Conservation (phyloP, 768 basidiomycete genomes). For the Mycena amicta region DNA sequence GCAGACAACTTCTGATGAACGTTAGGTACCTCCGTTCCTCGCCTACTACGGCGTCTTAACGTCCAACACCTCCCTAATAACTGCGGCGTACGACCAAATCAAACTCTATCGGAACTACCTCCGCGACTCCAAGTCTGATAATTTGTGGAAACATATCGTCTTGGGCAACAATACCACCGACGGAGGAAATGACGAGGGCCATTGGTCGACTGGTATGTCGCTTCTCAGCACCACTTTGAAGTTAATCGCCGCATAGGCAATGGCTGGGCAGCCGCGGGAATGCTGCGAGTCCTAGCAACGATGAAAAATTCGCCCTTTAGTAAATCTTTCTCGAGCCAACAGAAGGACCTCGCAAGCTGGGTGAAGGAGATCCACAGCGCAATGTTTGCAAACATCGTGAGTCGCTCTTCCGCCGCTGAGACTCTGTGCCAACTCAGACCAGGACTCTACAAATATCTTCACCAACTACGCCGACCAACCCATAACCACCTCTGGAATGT, state of each 20-base stretch:
- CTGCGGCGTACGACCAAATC: constrained; percentile 72
- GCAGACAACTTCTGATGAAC: not conserved
- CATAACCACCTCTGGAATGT: constrained; percentile 44
- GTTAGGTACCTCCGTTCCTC: constrained; percentile 70
- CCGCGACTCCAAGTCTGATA: constrained; percentile 46
- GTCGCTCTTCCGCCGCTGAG: constrained; percentile 28
- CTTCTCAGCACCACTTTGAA: not conserved
- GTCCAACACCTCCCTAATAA: constrained; percentile 57
- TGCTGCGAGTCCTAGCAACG: constrained; percentile 79
- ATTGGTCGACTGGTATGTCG: constrained; percentile 82
- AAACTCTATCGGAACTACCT: constrained; percentile 71
- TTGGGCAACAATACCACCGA: constrained; percentile 44
- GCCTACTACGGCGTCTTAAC: constrained; percentile 78
- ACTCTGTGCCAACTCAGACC: constrained; percentile 6
- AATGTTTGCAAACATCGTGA: constrained; percentile 63
- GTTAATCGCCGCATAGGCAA: constrained; percentile 54
- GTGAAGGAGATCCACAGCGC: constrained; percentile 71
- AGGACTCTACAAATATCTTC: constrained; percentile 57
- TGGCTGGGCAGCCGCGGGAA: constrained; percentile 88
- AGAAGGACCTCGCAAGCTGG: constrained; percentile 65
- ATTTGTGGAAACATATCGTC: constrained; percentile 79
- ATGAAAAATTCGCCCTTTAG: constrained; percentile 64
- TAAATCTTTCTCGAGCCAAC: constrained; percentile 49
- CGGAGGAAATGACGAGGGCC: constrained; percentile 58
- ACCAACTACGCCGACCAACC: constrained; percentile 70